Conservation (phyloP, 345 rosid species). For the Limnanthes douglasii region DNA sequence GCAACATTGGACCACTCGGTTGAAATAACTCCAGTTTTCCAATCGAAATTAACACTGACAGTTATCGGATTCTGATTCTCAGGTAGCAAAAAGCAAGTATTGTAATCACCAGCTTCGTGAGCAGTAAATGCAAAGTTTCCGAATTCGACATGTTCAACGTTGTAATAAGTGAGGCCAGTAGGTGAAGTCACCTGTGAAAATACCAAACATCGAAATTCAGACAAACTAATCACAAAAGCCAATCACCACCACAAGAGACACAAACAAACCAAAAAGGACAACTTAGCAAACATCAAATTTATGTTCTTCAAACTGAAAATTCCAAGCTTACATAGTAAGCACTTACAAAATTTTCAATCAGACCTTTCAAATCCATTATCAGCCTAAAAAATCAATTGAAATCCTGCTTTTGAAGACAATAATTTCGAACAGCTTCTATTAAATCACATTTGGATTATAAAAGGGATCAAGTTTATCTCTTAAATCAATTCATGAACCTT, state of each 20-base stretch:
- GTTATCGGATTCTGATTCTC: conserved; percentile 17
- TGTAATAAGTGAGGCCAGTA: conserved; percentile 35
- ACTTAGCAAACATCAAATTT: too few relatives aligned
- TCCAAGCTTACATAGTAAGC: too few relatives aligned
- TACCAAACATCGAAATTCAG: background rate
- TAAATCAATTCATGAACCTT: too few relatives aligned
- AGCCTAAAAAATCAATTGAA: too few relatives aligned
- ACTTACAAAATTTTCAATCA: too few relatives aligned
- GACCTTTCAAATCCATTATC: too few relatives aligned
- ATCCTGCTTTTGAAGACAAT: too few relatives aligned
- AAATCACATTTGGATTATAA: too few relatives aligned
- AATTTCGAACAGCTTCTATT: too few relatives aligned
- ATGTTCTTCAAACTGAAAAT: too few relatives aligned
- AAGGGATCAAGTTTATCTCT: too few relatives aligned
- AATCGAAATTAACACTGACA: conserved; percentile 49
- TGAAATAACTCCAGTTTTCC: conserved; percentile 69
- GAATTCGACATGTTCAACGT: conserved; percentile 35
- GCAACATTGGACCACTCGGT: conserved; percentile 70
- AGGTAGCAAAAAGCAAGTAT: conserved; percentile 42
- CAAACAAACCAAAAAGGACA: background rate
- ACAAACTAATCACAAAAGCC: background rate
- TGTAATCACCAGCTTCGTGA: conserved; percentile 42
- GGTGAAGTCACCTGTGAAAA: conserved; percentile 46
- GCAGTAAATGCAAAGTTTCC: conserved; percentile 71
- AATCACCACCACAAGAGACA: background rate